phyloP scores from a whole-genome alignment of 108 stramenopile species.

The Tribonema minus region DNA sequence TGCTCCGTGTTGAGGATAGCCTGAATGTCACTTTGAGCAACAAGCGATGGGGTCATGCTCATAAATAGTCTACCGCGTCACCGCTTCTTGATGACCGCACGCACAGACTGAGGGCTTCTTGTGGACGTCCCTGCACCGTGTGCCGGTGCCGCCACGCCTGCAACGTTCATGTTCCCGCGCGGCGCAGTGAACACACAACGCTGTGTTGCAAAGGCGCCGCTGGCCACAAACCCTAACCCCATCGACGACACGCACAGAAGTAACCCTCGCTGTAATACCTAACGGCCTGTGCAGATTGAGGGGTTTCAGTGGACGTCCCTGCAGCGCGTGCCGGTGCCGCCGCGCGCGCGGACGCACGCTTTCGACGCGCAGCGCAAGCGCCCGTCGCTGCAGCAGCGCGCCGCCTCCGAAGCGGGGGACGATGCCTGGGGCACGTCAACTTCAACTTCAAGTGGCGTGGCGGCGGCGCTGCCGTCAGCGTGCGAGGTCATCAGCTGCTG shows the following conservation, averaged over 20 bases:
- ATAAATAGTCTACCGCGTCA: no score
- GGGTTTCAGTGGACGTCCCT: slow-evolving; percentile 36
- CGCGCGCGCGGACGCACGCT: neutral
- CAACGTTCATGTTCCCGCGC: neutral
- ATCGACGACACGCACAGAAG: no score
- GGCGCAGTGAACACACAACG: neutral
- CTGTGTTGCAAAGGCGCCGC: neutral
- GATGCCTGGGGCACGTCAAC: neutral
- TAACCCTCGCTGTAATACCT: no score
- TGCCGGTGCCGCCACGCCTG: neutral
- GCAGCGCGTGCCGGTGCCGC: neutral
- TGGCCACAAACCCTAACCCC: neutral
- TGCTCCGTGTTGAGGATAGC: no score
- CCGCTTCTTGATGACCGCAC: no score
- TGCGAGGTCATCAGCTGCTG: slow-evolving; percentile 21
- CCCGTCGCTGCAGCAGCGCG: neutral
- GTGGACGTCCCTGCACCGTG: neutral
- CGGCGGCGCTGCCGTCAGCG: neutral
- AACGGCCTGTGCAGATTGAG: slow-evolving; percentile 7
- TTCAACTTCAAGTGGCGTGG: neutral
- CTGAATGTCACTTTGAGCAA: no score
- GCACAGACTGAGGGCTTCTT: no score
- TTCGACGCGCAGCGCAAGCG: neutral
- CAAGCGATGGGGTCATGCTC: no score
- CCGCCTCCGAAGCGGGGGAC: neutral